Evolutionary conservation across 495 filamentous ascomycete genomes (phyloP).

Genomic region (Halenospora varia): DNA sequence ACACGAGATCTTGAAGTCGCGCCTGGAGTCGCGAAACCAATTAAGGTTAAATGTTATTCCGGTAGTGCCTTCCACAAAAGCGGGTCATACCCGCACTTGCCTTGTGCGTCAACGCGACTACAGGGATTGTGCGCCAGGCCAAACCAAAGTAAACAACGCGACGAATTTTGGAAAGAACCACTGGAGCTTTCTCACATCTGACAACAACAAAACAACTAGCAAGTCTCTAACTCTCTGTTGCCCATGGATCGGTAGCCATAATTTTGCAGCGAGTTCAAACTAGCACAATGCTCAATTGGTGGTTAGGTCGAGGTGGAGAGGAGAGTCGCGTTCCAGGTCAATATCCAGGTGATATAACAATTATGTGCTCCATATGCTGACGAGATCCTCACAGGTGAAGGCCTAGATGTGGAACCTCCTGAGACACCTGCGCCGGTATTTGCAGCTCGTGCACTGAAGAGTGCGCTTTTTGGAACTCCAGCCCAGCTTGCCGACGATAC

Average conservation of each 20-base stretch:
- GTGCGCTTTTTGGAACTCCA: slow-evolving; percentile 86
- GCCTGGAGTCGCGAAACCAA: no score
- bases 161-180: neutral
- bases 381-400: slow-evolving; percentile 33
- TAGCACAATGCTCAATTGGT: slow-evolving; percentile 25
- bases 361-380: neutral
- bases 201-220: neutral
- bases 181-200: neutral
- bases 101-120: neutral
- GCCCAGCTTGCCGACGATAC: slow-evolving; percentile 38
- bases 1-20: no score
- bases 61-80: slow-evolving; percentile 2
- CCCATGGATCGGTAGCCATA: neutral
- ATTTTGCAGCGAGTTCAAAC: neutral
- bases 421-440: slow-evolving; percentile 94
- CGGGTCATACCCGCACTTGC: slow-evolving; percentile 5
- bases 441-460: slow-evolving; percentile 87
- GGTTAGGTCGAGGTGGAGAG: slow-evolving; percentile 19
- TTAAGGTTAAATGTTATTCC: slow-evolving; percentile 13
- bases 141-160: slow-evolving; percentile 18
- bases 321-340: slow-evolving; percentile 16
- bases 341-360: neutral
- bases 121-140: slow-evolving; percentile 1
- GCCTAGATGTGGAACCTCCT: slow-evolving; percentile 59
- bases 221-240: neutral